Percentiles rank a stretch among this genome's conserved stretches.
Evolutionary conservation across 169 alveolate genomes (phyloP).

Genomic region (Plasmodium berghei): DNA sequence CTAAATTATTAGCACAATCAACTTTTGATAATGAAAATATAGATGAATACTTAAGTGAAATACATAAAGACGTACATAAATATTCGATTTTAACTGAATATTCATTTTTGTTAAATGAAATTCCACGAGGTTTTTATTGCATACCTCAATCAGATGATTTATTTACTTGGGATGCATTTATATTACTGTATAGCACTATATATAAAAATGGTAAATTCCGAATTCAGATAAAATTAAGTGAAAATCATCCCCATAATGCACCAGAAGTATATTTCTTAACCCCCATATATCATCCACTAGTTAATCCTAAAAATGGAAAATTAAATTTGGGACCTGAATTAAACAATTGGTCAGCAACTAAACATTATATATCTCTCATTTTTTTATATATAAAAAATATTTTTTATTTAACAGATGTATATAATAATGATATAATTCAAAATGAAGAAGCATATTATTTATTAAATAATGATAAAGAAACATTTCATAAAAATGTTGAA

Average conservation of each 20-base stretch:
- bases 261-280: conserved; percentile 67
- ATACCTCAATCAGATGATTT: conserved; percentile 57
- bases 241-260: conserved; percentile 34
- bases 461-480: conserved; percentile 36
- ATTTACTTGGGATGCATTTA: conserved; percentile 52
- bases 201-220: conserved; percentile 56
- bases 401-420: conserved; percentile 57
- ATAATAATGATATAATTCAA: conserved; percentile 21
- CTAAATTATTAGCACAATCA: conserved; percentile 51
- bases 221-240: conserved; percentile 44
- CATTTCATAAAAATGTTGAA: conserved; percentile 36
- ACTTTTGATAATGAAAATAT: conserved; percentile 53
- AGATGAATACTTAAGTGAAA: conserved; percentile 51
- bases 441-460: conserved; percentile 50
- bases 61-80: conserved; percentile 40
- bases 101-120: conserved; percentile 53
- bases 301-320: conserved; percentile 51
- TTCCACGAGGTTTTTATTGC: conserved; percentile 54
- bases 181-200: conserved; percentile 35
- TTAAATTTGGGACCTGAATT: conserved; percentile 29
- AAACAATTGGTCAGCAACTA: conserved; percentile 42
- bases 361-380: conserved; percentile 59
- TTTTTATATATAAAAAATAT: conserved; percentile 56
- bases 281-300: conserved; percentile 44
- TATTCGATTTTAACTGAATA: conserved; percentile 63